phyloP scores from a whole-genome alignment of 2,329 filamentous ascomycete species.

The Aspergillus unguis region DNA sequence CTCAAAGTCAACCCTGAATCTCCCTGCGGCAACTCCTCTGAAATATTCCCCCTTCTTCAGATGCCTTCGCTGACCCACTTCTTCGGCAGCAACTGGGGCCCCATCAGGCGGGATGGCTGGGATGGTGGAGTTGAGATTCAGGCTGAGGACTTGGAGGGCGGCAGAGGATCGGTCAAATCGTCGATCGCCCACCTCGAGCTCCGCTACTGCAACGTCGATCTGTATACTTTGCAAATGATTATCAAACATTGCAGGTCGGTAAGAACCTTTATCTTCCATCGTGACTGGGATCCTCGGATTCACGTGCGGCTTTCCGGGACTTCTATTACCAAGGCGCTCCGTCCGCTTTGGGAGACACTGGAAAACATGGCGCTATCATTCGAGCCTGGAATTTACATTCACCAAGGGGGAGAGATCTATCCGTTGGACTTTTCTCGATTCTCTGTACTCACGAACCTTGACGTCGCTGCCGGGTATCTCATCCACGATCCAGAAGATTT shows the following conservation, averaged over 20 bases:
- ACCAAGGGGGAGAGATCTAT: constrained; percentile 4
- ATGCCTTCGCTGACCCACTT: constrained; percentile 11
- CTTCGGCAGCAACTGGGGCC: constrained; percentile 10
- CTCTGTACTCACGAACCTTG: neutral
- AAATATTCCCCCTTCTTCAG: constrained; percentile 8
- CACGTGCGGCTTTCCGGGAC: neutral
- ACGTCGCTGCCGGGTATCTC: constrained; percentile 5
- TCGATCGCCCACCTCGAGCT: constrained; percentile 7
- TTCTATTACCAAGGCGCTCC: constrained; percentile 1
- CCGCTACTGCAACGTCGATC: constrained; percentile 2
- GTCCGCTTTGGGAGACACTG: neutral
- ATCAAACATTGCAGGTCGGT: constrained; percentile 1
- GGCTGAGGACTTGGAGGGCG: neutral
- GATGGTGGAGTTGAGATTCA: constrained; percentile 2
- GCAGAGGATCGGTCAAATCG: neutral
- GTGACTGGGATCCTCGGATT: constrained; percentile 8
- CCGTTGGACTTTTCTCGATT: constrained; percentile 11
- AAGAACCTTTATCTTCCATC: constrained; percentile 10
- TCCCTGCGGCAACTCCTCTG: constrained; percentile 2
- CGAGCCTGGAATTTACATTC: constrained; percentile 3
- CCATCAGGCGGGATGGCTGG: constrained; percentile 7
- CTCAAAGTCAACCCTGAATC: constrained; percentile 6
- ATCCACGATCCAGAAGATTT: constrained; percentile 8
- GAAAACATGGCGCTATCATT: constrained; percentile 5
- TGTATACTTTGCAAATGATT: constrained; percentile 2